These are phyloP conservation scores for Monilinia polystroma DNA, from an alignment of 2,329 filamentous ascomycete genomes.

Conservation along the genomic window DNA sequence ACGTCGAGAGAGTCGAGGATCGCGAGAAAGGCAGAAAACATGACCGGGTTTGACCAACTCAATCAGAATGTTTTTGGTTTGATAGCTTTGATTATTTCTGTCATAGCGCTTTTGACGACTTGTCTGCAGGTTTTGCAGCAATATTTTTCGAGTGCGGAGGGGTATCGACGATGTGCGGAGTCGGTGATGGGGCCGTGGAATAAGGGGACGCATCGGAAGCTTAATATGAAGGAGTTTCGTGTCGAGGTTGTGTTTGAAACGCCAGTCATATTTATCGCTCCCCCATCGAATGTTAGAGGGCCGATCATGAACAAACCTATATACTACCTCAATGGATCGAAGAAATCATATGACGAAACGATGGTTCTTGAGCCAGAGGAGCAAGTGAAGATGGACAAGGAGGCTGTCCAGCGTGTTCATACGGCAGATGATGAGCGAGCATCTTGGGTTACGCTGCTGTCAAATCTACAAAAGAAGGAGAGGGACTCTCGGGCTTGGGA, in stretches of 20 bases:
- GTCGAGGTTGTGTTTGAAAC: slow-evolving; percentile 43
- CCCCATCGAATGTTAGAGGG: slow-evolving; percentile 34
- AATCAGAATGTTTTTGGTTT: slow-evolving; percentile 38
- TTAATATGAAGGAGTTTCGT: slow-evolving; percentile 40
- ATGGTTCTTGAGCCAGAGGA: slow-evolving; percentile 25
- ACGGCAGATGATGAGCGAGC: slow-evolving; percentile 58
- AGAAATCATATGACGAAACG: slow-evolving; percentile 33
- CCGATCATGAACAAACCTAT: slow-evolving; percentile 33
- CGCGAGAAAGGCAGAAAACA: not conserved
- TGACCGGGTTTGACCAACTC: slow-evolving; percentile 29
- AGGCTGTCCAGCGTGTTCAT: slow-evolving; percentile 43
- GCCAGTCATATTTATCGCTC: slow-evolving; percentile 40
- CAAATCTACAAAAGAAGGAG: slow-evolving; percentile 52
- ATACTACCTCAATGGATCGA: slow-evolving; percentile 35
- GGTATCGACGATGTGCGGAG: slow-evolving; percentile 34
- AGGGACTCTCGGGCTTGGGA: slow-evolving; percentile 48
- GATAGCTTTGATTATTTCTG: slow-evolving; percentile 41
- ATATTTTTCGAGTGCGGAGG: slow-evolving; percentile 43
- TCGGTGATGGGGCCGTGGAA: slow-evolving; percentile 41
- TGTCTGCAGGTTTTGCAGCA: slow-evolving; percentile 41
- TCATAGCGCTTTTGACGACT: slow-evolving; percentile 41
- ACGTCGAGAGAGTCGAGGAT: no score
- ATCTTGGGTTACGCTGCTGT: slow-evolving; percentile 54
- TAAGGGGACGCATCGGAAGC: slow-evolving; percentile 37
- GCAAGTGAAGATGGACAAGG: slow-evolving; percentile 21